Conservation (phyloP, 2,329 filamentous ascomycete genomes). For the Leptographium radiaticola region DNA sequence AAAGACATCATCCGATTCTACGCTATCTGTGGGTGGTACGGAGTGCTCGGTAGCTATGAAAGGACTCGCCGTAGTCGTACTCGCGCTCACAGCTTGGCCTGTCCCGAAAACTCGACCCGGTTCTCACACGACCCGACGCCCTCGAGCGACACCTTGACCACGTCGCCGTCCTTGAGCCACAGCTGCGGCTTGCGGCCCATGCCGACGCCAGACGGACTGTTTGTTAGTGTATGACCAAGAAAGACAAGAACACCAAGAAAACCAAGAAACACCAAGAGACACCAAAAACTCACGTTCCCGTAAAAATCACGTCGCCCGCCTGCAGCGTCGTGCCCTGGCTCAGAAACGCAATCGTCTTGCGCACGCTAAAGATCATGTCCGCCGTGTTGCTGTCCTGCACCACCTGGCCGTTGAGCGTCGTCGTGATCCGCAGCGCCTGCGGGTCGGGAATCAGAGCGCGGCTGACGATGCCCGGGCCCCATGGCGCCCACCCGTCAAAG, state of each 20-base stretch:
- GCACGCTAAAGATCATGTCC: constrained; percentile 52
- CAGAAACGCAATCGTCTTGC: constrained; percentile 44
- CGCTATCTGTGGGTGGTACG: no score
- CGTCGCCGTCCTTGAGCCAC: constrained; percentile 58
- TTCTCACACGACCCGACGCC: constrained; percentile 48
- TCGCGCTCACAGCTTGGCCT: constrained; percentile 19
- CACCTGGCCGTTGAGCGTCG: constrained; percentile 44
- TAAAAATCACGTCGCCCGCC: constrained; percentile 54
- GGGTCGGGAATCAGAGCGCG: constrained; percentile 40
- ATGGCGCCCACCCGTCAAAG: constrained; percentile 65
- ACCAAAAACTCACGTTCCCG: constrained; percentile 38
- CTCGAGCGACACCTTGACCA: constrained; percentile 56
- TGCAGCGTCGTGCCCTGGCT: constrained; percentile 49
- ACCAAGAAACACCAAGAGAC: no score
- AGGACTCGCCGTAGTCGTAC: not conserved
- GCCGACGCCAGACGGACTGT: constrained; percentile 54
- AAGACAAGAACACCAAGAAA: no score
- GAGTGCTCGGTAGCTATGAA: not conserved
- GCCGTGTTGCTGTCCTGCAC: constrained; percentile 44
- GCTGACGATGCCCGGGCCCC: constrained; percentile 58
- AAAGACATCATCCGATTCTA: not conserved
- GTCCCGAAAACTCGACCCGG: constrained; percentile 28
- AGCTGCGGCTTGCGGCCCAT: constrained; percentile 54
- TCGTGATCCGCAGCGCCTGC: constrained; percentile 41
- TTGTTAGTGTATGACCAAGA: not conserved